These are phyloP conservation scores for Lachnellula suecica DNA, from an alignment of 2,329 filamentous ascomycete genomes.

Conservation along the genomic window DNA sequence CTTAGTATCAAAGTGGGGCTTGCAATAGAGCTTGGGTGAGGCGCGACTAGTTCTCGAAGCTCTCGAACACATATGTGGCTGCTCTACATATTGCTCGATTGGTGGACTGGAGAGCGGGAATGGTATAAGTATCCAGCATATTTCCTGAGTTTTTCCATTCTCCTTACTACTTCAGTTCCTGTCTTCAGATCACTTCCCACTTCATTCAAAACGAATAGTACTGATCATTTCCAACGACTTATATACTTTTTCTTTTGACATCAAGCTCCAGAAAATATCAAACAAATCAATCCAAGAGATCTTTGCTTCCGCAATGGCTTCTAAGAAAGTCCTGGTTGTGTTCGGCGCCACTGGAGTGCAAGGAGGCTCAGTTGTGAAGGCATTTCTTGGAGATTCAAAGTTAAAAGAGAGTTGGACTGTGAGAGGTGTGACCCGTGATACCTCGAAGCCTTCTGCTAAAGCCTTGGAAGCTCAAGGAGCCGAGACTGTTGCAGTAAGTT, in stretches of 20 bases:
- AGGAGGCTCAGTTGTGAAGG: conserved; percentile 51
- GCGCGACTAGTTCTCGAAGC: neutral
- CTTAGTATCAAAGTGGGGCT: too few relatives aligned
- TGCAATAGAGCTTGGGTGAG: too few relatives aligned
- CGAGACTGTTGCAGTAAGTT: conserved; percentile 41
- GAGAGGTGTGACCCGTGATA: conserved; percentile 47
- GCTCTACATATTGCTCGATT: neutral
- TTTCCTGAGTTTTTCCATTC: neutral
- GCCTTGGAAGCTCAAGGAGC: conserved; percentile 41
- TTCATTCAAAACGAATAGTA: neutral
- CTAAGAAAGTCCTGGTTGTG: conserved; percentile 42
- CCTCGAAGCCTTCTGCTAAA: conserved; percentile 39
- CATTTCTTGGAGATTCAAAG: conserved; percentile 47
- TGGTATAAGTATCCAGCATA: neutral
- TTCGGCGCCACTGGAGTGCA: conserved; percentile 51
- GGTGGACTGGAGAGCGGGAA: neutral
- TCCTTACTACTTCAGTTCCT: neutral
- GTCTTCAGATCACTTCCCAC: neutral
- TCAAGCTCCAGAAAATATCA: too few relatives aligned
- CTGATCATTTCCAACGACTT: neutral
- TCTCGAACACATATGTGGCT: neutral
- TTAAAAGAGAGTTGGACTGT: conserved; percentile 42
- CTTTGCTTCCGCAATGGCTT: conserved; percentile 25
- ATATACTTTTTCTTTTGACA: neutral
- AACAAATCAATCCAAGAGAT: too few relatives aligned